Evolutionary conservation across 179 eudicot species (phyloP), one percentile per base, ranked within the genome.

Genomic region (Nepenthes alata): DNA sequence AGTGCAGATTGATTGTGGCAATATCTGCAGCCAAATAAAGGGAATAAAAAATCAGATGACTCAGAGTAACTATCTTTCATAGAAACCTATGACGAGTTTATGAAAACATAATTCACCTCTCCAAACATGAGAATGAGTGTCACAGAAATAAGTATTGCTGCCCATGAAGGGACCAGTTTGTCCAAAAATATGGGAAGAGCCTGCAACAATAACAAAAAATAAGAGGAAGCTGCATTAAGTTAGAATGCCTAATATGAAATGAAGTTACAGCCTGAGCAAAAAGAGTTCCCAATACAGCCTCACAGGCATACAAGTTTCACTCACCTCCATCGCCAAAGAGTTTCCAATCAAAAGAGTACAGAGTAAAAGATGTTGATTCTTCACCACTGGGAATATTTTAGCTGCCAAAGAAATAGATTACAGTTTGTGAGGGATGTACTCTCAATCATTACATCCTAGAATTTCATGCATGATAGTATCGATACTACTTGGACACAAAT

Each of bases 91-190:
- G 51, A 2, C 11, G 60, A 56, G 47, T 56, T 16, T 6, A n/a
- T 38, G 44, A 57, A 5, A 66, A 54, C 9, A 67, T 54, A 41
- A 58, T 25, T 60, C 64, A 91, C 98, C 95, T 91, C 98, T 35
- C 95, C 98, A 78, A 91, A 91, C 95, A 86, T 74, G 77, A 91
- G 96, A 66, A 91, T 91, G 44, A 91, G 91, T 60, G 98, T 91
- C 64, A 91, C 98, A 13, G 96, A 91, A 59, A 91, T 68, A 55
- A 91, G 65, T 55, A 91, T 60, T 47, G 98, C 98, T 52, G 95
- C 95, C 96, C 96, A 89, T 16, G 96, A 83, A 74, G 98, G 88
- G 60, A 89, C 95, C 65, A 91, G 88, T 77, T 86, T 89, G 74
- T 89, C 89, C 72, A 91, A 73, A 76, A 91, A 89, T 63, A 89